These are phyloP conservation scores for Colletotrichum paranaense DNA, from an alignment of 2,329 filamentous ascomycete genomes.

Conservation along the genomic window DNA sequence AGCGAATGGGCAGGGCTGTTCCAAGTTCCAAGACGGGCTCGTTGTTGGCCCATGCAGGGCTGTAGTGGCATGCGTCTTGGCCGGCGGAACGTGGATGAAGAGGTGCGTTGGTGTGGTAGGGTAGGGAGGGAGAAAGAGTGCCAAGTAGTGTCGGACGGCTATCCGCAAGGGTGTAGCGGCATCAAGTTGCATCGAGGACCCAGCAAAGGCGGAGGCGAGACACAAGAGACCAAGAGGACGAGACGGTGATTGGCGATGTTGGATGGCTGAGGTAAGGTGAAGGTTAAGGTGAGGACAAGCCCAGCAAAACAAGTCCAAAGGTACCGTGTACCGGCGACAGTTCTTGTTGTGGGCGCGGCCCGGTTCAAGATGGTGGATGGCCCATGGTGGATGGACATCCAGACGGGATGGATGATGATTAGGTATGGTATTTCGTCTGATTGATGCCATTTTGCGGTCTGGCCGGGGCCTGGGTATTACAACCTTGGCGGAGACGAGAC, in stretches of 20 bases:
- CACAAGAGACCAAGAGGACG: slow-evolving; percentile 18
- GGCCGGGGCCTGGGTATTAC: slow-evolving; percentile 10
- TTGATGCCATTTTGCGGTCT: slow-evolving; percentile 32
- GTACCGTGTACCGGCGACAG: slow-evolving; percentile 14
- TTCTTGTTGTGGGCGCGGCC: background rate
- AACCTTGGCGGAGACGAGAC: slow-evolving; percentile 17
- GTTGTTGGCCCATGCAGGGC: slow-evolving; percentile 35
- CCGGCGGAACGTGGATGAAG: slow-evolving; percentile 22
- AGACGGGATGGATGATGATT: slow-evolving; percentile 19
- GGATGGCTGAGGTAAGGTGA: slow-evolving; percentile 15
- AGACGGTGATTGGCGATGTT: background rate
- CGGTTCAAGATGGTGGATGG: slow-evolving; percentile 15
- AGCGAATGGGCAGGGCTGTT: slow-evolving; percentile 35
- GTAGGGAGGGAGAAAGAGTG: slow-evolving; percentile 8
- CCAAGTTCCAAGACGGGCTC: slow-evolving; percentile 32
- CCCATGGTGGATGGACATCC: slow-evolving; percentile 3
- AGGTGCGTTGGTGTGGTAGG: slow-evolving; percentile 6
- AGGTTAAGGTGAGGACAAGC: slow-evolving; percentile 14
- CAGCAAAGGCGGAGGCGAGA: slow-evolving; percentile 28
- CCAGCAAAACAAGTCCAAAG: background rate
- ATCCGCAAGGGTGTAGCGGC: slow-evolving; percentile 34
- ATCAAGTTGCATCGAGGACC: slow-evolving; percentile 28
- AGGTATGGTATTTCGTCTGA: slow-evolving; percentile 31
- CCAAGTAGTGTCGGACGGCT: slow-evolving; percentile 32
- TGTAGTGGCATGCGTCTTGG: slow-evolving; percentile 35